A percentile compares a stretch with the other conserved stretches of the same genome.
Evolutionary conservation across 108 stramenopile species (phyloP).

Genomic region (Stephanodiscus minutulus): DNA sequence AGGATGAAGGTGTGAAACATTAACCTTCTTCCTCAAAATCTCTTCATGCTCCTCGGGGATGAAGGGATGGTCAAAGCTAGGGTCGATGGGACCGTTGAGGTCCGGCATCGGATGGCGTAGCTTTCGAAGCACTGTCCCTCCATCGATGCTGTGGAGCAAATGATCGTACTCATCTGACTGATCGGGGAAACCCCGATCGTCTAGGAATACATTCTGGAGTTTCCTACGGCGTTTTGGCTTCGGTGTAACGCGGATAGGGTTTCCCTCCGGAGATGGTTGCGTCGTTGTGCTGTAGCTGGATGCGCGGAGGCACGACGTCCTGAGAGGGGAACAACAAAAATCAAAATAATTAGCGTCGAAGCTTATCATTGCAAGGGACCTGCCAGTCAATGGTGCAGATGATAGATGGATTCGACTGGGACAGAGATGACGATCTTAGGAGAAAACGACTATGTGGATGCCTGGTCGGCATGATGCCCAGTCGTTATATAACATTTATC

Average conservation of each 20-base stretch:
- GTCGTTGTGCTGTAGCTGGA: not conserved
- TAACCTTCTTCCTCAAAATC: not conserved
- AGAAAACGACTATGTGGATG: too few species aligned
- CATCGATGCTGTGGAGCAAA: slow-evolving; percentile 3
- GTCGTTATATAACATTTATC: too few species aligned
- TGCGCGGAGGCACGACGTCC: too few species aligned
- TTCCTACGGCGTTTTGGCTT: slow-evolving; percentile 1
- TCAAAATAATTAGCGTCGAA: too few species aligned
- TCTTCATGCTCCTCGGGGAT: not conserved
- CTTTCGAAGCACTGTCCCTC: slow-evolving; percentile 8
- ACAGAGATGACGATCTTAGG: too few species aligned
- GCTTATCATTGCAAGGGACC: too few species aligned
- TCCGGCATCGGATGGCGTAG: slow-evolving; percentile 8
- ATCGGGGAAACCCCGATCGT: slow-evolving; percentile 24
- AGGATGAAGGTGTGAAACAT: not conserved
- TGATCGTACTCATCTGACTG: slow-evolving; percentile 1
- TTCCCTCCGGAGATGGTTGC: not conserved
- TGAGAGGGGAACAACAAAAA: too few species aligned
- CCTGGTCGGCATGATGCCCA: too few species aligned
- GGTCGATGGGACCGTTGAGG: slow-evolving; percentile 8
- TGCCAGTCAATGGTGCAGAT: too few species aligned
- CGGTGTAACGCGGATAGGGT: not conserved
- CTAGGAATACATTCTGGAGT: slow-evolving; percentile 2
- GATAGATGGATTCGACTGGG: too few species aligned
- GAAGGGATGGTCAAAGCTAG: slow-evolving; percentile 1